Base-by-base conservation (phyloP, 768 basidiomycete genomes). In the Kwoniella sp. region DNA sequence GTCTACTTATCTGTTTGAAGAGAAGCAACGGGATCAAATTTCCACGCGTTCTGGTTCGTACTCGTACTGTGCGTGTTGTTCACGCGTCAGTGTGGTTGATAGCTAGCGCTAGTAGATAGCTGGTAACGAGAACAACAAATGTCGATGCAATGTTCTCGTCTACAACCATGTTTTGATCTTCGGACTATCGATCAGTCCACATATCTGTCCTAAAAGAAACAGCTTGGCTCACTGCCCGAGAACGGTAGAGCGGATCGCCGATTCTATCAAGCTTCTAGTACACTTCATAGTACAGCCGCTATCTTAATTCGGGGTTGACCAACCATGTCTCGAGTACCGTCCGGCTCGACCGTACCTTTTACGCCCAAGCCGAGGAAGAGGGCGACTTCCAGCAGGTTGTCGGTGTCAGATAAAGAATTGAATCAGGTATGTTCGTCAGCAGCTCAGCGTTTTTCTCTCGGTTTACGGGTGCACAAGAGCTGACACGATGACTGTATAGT, bases 261-360 rank as follows among this genome's bases (percentile, higher is more conserved):
- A n/a, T n/a, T n/a, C n/a, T n/a, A n/a, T n/a, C n/a, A n/a, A n/a
- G n/a, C n/a, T n/a, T n/a, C n/a, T n/a, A n/a, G n/a, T n/a, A n/a
- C n/a, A n/a, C n/a, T n/a, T n/a, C n/a, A 33, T 33, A 33, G 13
- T 33, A 33, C 33, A 33, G 33, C 33, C 33, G 6, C 33, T 33
- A 33, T n/a, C n/a, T n/a, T n/a, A n/a, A n/a, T n/a, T n/a, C n/a
- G n/a, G n/a, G 33, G 33, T 33, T 13, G 33, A 13, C 33, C 33
- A 33, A 13, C 33, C 9, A 62, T 54, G 60, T 29, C 52, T 8
- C 27, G 62, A 22, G 48, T 64, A 12, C 62, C 62, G 6, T 64
- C 62, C n/a, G 62, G 62, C 15, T 69, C 74, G 26, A 77, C 75
- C 5, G 69, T 77, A 8, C 75, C 75, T 2, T 77, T 77, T 56